Conservation (phyloP, 2,329 filamentous ascomycete species). For the Lecanicillium sp. region DNA sequence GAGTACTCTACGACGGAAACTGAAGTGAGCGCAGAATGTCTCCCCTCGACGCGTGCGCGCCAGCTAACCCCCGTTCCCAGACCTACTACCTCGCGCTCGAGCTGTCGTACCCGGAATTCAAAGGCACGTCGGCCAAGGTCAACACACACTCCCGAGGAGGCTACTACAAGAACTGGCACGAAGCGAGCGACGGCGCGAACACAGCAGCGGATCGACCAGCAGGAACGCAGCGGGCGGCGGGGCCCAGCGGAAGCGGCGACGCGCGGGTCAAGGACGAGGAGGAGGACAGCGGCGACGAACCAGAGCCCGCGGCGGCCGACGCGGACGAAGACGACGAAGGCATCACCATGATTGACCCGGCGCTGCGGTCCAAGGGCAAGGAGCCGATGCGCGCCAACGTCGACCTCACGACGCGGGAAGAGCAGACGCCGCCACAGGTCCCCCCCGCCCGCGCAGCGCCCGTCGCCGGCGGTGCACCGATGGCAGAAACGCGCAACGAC, state of each 20-base stretch:
- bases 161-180: constrained; percentile 40
- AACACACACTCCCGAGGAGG: constrained; percentile 36
- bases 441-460: constrained; percentile 12
- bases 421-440: too few species aligned
- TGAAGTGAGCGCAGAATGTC: constrained; percentile 38
- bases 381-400: constrained; percentile 12
- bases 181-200: constrained; percentile 18
- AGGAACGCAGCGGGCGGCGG: background rate
- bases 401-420: constrained; percentile 10
- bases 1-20: constrained; percentile 60
- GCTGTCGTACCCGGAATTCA: constrained; percentile 55
- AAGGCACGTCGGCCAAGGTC: constrained; percentile 36
- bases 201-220: constrained; percentile 21
- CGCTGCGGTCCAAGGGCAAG: constrained; percentile 20
- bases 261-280: constrained; percentile 19
- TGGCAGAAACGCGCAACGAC: constrained; percentile 25
- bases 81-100: constrained; percentile 60
- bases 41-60: background rate
- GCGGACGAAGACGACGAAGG: constrained; percentile 26
- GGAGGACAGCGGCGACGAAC: constrained; percentile 24
- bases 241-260: background rate
- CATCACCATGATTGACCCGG: constrained; percentile 21
- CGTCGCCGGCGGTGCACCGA: constrained; percentile 9
- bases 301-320: constrained; percentile 24
- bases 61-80: constrained; percentile 28